A percentile compares a stretch with the other conserved stretches of the same genome.
Evolutionary conservation across 495 filamentous ascomycete genomes (phyloP).

Genomic region (Lasiosphaeria ovina): DNA sequence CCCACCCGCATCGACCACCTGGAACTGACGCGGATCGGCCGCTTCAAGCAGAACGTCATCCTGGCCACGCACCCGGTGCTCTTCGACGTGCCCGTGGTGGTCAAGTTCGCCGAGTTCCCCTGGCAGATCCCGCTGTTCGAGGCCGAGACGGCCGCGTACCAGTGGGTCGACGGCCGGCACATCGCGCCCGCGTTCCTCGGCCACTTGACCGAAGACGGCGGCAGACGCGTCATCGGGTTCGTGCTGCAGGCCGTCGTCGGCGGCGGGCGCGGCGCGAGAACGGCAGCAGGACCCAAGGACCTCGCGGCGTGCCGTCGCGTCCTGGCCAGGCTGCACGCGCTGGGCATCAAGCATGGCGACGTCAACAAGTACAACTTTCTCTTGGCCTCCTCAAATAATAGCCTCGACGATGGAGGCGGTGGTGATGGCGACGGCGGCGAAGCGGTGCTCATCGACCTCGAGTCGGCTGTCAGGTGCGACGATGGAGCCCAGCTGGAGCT

Average conservation of each 20-base stretch:
- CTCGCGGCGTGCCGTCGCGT: constrained; percentile 28
- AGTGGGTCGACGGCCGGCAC: constrained; percentile 35
- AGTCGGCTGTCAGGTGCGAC: too few species aligned
- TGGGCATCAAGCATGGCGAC: constrained; percentile 45
- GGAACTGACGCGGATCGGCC: constrained; percentile 10
- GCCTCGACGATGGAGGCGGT: too few species aligned
- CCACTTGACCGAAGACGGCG: constrained; percentile 42
- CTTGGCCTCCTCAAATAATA: too few species aligned
- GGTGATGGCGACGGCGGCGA: too few species aligned
- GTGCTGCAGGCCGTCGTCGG: constrained; percentile 38
- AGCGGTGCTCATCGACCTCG: too few species aligned
- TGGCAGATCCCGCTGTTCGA: constrained; percentile 42
- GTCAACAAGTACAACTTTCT: constrained; percentile 49
- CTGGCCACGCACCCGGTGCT: constrained; percentile 15
- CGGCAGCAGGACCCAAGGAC: constrained; percentile 34
- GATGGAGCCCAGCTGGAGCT: too few species aligned
- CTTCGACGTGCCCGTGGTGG: constrained; percentile 32
- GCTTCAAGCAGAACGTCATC: constrained; percentile 18
- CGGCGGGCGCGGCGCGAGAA: too few species aligned
- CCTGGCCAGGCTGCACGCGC: constrained; percentile 35
- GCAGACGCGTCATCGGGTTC: constrained; percentile 50
- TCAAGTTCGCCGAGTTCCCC: constrained; percentile 42
- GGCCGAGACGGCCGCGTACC: constrained; percentile 42
- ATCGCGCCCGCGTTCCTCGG: constrained; percentile 45
- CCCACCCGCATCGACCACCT: constrained; percentile 21